A percentile compares a stretch with the other conserved stretches of the same genome.
These are phyloP conservation scores for Acanthamoeba pearcei DNA, from an alignment of 208 protist species.

Conservation along the genomic window DNA sequence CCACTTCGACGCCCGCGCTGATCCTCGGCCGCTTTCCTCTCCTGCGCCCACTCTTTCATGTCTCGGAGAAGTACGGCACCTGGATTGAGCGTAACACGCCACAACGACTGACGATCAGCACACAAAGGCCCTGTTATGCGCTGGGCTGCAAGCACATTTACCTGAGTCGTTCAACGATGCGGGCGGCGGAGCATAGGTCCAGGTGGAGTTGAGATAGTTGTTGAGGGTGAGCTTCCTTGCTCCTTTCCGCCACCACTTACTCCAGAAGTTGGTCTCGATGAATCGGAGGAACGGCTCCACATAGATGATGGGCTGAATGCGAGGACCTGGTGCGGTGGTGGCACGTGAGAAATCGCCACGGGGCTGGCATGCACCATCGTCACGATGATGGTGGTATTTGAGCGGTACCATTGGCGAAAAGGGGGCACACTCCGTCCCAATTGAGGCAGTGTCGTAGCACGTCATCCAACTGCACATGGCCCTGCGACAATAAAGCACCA, in stretches of 20 bases:
- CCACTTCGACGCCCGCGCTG: neutral
- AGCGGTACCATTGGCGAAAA: slow-evolving; percentile 34
- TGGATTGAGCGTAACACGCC: neutral
- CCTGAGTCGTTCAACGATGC: neutral
- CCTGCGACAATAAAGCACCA: neutral
- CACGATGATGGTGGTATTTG: neutral
- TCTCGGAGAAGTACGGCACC: neutral
- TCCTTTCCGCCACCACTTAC: slow-evolving; percentile 49
- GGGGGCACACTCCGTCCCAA: slow-evolving; percentile 67
- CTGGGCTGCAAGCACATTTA: neutral
- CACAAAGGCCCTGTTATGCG: neutral
- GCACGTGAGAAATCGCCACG: neutral
- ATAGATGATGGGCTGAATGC: slow-evolving; percentile 69
- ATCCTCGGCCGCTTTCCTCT: neutral
- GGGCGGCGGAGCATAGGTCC: slow-evolving; percentile 56
- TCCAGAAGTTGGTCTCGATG: slow-evolving; percentile 65
- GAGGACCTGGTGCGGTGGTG: neutral
- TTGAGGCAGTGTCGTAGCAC: slow-evolving; percentile 64
- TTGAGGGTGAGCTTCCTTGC: slow-evolving; percentile 38
- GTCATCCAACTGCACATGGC: slow-evolving; percentile 45
- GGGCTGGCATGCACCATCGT: neutral
- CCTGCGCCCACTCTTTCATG: neutral
- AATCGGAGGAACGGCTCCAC: slow-evolving; percentile 62
- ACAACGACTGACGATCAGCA: too few species aligned
- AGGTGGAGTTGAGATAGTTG: slow-evolving; percentile 52